A percentile compares a stretch with the other conserved stretches of the same genome.
phyloP scores from a whole-genome alignment of 148 eudicot genomes.

The Dysphania ambrosioides region DNA sequence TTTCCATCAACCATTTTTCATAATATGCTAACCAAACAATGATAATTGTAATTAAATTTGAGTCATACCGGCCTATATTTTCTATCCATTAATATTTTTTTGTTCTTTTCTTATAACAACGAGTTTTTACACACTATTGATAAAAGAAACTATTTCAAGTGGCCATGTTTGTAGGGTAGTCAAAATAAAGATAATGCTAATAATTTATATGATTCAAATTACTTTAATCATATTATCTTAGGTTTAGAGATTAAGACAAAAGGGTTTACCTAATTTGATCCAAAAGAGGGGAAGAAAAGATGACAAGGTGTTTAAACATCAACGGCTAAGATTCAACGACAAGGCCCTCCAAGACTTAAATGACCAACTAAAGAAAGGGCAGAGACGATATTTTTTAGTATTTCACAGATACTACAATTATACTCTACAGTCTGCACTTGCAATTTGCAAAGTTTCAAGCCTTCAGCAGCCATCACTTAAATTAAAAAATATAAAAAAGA shows the following conservation, averaged over 20 bases:
- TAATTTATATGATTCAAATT: not conserved
- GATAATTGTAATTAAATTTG: no score
- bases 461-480: conserved; percentile 6
- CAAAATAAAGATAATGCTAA: no score
- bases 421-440: no score
- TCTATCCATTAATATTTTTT: no score
- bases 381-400: not conserved
- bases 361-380: conserved; percentile 7
- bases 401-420: not conserved
- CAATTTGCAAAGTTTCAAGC: not conserved
- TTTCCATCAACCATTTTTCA: no score
- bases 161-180: no score
- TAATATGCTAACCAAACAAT: no score
- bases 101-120: no score
- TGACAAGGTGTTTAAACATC: not conserved
- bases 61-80: no score
- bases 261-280: not conserved
- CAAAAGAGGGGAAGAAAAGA: not conserved
- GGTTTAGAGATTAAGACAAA: conserved; percentile 5
- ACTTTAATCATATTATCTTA: not conserved
- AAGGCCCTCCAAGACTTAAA: not conserved
- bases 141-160: no score
- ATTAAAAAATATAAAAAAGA: not conserved
- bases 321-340: conserved; percentile 19
- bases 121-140: no score